These are phyloP conservation scores for Crithidia brevicula DNA, from an alignment of 208 protist genomes.

Conservation along the genomic window DNA sequence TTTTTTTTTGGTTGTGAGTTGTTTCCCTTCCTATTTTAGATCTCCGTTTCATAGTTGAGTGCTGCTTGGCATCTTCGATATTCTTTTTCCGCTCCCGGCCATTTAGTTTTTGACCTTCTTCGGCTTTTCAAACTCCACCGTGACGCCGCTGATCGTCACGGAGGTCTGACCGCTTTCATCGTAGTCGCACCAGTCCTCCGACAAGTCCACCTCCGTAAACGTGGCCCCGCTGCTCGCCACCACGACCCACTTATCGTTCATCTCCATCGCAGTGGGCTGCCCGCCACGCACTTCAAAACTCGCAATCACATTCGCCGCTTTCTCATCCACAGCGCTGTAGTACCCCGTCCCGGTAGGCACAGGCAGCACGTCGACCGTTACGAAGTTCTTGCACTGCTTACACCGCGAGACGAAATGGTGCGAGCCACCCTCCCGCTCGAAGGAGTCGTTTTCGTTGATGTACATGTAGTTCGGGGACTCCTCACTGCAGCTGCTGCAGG, in stretches of 20 bases:
- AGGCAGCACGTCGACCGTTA: conserved; percentile 48
- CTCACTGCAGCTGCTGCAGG: conserved; percentile 64
- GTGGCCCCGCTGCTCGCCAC: conserved; percentile 20
- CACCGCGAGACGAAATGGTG: conserved; percentile 66
- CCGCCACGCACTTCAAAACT: conserved; percentile 70
- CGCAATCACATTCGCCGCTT: conserved; percentile 28
- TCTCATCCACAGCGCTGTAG: conserved; percentile 20
- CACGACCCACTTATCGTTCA: conserved; percentile 71
- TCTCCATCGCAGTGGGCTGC: conserved; percentile 57
- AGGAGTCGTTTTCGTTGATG: conserved; percentile 50
- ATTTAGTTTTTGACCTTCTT: conserved; percentile 44
- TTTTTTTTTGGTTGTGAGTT: too few relatives aligned
- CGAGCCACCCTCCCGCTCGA: conserved; percentile 55
- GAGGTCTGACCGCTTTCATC: conserved; percentile 46
- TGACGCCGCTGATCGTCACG: conserved; percentile 44
- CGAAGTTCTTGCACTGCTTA: conserved; percentile 50
- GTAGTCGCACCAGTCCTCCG: conserved; percentile 77
- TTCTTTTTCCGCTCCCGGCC: too few relatives aligned
- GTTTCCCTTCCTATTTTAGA: too few relatives aligned
- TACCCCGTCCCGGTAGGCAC: conserved; percentile 13
- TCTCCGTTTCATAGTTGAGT: too few relatives aligned
- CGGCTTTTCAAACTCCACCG: conserved; percentile 41
- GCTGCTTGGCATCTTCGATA: too few relatives aligned
- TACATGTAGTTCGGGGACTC: conserved; percentile 48
- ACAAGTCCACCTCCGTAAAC: conserved; percentile 68